Evolutionary conservation across 441 rosid species (phyloP).

Genomic region (Hypseocharis bilobata): DNA sequence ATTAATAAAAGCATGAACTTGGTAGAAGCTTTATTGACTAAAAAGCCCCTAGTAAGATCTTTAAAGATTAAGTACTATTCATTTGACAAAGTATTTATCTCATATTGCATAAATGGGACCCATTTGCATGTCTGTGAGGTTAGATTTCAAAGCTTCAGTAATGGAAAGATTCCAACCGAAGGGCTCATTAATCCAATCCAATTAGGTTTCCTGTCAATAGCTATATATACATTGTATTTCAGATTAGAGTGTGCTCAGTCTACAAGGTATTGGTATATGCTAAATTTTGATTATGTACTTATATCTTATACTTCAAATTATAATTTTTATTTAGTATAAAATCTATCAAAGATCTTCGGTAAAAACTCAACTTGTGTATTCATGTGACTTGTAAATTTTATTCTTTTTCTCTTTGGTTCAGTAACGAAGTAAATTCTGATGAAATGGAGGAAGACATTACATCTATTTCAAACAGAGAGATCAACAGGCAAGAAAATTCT

Average conservation of each 20-base stretch:
- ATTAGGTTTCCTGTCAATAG: background rate
- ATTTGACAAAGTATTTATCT: background rate
- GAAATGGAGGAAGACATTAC: slow-evolving; percentile 24
- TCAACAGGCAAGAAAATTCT: slow-evolving; percentile 21
- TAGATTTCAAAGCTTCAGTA: background rate
- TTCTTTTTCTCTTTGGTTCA: slow-evolving; percentile 18
- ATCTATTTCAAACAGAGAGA: slow-evolving; percentile 18
- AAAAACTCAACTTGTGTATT: background rate
- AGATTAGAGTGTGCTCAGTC: background rate
- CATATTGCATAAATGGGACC: background rate
- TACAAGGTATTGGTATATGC: background rate
- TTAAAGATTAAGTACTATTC: background rate
- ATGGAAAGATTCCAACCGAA: background rate
- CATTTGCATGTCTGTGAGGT: background rate
- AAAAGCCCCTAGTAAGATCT: background rate
- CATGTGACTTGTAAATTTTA: background rate
- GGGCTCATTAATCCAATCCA: no score
- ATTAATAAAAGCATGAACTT: background rate
- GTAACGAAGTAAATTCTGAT: slow-evolving; percentile 19
- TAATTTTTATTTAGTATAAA: background rate
- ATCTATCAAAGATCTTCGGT: background rate
- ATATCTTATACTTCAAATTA: background rate
- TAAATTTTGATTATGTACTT: background rate
- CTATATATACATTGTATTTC: background rate
- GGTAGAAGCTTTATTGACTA: background rate